Conservation (phyloP, 73 alveolate genomes). For the Blepharisma japonicum region DNA sequence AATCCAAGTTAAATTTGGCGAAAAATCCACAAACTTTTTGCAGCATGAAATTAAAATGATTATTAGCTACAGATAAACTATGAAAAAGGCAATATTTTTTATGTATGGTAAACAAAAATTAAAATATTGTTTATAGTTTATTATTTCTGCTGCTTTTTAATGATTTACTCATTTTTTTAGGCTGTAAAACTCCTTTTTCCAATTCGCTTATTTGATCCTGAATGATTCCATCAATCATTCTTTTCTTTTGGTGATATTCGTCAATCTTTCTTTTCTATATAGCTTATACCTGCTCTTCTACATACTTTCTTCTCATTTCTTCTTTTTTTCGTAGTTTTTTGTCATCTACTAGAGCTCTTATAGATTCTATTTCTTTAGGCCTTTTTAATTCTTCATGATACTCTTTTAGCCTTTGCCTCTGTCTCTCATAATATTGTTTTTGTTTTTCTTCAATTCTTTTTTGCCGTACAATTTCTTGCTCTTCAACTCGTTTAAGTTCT, state of each 20-base stretch:
- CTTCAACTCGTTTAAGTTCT: neutral
- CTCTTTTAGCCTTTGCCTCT: neutral
- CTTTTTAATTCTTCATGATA: slow-evolving; percentile 7
- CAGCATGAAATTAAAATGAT: too few species aligned
- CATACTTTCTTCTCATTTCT: slow-evolving; percentile 1
- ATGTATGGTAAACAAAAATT: too few species aligned
- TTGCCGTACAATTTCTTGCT: neutral
- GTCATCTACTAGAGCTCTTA: neutral
- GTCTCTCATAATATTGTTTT: neutral
- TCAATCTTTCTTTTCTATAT: neutral
- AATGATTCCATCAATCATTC: neutral
- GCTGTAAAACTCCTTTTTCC: neutral
- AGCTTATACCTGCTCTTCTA: neutral
- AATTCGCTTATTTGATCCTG: neutral
- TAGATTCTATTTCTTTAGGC: neutral
- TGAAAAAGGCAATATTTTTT: too few species aligned
- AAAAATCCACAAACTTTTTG: too few species aligned
- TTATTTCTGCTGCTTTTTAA: neutral
- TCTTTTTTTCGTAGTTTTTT: neutral
- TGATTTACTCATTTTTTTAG: neutral
- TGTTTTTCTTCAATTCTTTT: neutral
- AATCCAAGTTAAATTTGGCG: too few species aligned
- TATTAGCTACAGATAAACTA: too few species aligned
- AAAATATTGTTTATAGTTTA: neutral
- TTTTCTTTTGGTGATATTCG: slow-evolving; percentile 1